Evolutionary conservation across 148 eudicot genomes (phyloP), one percentile per base, ranked within the genome.

Genomic region (Tetragonia tetragonoides): DNA sequence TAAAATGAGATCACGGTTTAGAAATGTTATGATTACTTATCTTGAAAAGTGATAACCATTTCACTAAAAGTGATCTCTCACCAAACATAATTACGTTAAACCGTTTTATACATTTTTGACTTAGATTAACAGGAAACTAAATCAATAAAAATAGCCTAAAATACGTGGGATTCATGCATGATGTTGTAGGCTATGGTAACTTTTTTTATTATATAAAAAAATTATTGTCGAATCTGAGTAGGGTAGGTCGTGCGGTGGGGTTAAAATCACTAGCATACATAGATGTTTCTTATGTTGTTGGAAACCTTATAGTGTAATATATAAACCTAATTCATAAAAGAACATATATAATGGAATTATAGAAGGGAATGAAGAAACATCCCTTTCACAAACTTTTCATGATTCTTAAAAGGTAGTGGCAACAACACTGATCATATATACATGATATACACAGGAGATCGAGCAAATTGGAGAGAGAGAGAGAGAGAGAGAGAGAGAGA

Each of bases 201-300:
- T 5, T 44, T 44, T 44, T 44, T 44, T 44, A 3, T 42, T 42
- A 42, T 3, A 2, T 5, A 44, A 44, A 44, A 49, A 24, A 49
- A 14, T 6, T 23, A 5, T 44, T 37, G 71, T n/a, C 49, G 71
- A 66, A 73, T 57, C 47, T 11, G 53, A 47, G 40, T 11, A 14
- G 39, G 56, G 3, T 65, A 15, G 39, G 61, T 54, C 10, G 51
- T 5, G 17, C 41, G 53, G 77, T 63, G 77, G 73, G 74, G 74
- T 44, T 59, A 68, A 69, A 68, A 57, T 57, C 38, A 20, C 2
- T 41, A 59, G 67, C 66, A 77, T 56, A 68, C 28, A 42, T 42
- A 62, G 80, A 77, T 68, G 66, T 68, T 57, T 57, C 47, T 77
- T 63, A 68, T 59, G 67, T 69, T 69, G 42, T 69, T 65, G 68